Evolutionary conservation across 2,329 filamentous ascomycete species (phyloP).

Genomic region (Fusarium albidum): DNA sequence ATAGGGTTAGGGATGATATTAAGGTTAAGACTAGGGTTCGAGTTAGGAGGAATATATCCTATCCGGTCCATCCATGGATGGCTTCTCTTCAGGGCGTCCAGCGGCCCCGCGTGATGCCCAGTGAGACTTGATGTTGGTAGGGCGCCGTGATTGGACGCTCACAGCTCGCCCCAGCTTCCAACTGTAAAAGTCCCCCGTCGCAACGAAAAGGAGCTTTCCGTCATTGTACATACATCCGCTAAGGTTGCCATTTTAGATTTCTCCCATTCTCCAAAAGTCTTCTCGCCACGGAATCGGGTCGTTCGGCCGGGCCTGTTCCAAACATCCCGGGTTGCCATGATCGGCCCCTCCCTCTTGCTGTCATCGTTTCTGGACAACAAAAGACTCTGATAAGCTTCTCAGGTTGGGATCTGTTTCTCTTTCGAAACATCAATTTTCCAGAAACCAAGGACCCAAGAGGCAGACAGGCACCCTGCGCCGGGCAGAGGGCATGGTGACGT

Average conservation of each 20-base stretch:
- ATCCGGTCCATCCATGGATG: too few relatives aligned
- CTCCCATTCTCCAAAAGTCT: background rate
- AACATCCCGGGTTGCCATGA: conserved; percentile 27
- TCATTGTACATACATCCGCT: conserved; percentile 37
- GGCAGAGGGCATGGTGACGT: conserved; percentile 41
- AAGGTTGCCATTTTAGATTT: conserved; percentile 1
- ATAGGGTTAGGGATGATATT: too few relatives aligned
- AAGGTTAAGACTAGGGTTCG: too few relatives aligned
- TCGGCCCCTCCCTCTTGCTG: conserved; percentile 9
- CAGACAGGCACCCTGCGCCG: conserved; percentile 9
- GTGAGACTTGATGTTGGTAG: conserved; percentile 30
- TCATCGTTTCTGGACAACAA: background rate
- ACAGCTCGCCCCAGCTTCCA: background rate
- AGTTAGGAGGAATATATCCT: too few relatives aligned
- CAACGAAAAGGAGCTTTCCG: conserved; percentile 38
- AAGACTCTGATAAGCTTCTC: background rate
- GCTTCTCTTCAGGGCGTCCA: background rate
- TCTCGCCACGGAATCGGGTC: conserved; percentile 21
- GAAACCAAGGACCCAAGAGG: background rate
- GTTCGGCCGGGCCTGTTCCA: conserved; percentile 28
- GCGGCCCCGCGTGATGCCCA: background rate
- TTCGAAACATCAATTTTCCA: background rate
- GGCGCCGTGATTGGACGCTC: conserved; percentile 24
- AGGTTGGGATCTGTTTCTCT: background rate
- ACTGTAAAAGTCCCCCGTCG: too few relatives aligned